Base-by-base conservation (phyloP, 345 rosid species). In the Pugionium cornutum region DNA sequence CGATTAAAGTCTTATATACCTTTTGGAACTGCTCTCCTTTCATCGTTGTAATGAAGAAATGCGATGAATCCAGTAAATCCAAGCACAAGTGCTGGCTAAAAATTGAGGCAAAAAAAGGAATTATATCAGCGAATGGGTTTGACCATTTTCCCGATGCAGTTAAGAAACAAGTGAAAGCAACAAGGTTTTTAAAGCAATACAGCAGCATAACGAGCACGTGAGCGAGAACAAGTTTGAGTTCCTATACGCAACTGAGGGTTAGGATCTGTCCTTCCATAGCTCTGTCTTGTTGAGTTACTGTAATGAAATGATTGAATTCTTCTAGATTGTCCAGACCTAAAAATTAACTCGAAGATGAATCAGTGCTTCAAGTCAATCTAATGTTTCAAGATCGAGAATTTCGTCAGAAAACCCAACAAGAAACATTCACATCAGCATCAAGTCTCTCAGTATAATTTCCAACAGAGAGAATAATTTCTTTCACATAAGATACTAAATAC, bases 31-130 rank as follows among this genome's bases (percentile, higher is more conserved):
- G 77, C 84, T 82, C 99, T 85, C 66, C 88, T 81, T 79, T 94
- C 89, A 3, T 88, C 99, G 72, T 94, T 90, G 47, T 78, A 86
- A 77, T 80, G 96, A 65, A 90, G 31, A 41, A 82, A 67, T 54
- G 80, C 3, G n/a, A 77, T 69, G 18, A 86, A 42, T 42, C 99
- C 97, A 39, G 67, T 68, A 62, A 90, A 82, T 37, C 89, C 91
- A 45, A 86, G 78, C 10, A 84, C 25, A 63, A 76, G 73, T 67
- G 77, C 71, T 34, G 96, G 95, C 98, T 92, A 81, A 69, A 83
- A 57, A 52, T 4, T 18, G 10, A 62, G 36, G 30, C 61, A 57
- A 36, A 37, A n/a, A 34, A 11, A 33, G 34, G n/a, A 60, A 57
- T 11, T 43, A 33, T 9, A 25, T 27, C 11, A 68, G 32, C 35